phyloP scores from a whole-genome alignment of 2,329 filamentous ascomycete genomes.

The Pyrenophora graminea region DNA sequence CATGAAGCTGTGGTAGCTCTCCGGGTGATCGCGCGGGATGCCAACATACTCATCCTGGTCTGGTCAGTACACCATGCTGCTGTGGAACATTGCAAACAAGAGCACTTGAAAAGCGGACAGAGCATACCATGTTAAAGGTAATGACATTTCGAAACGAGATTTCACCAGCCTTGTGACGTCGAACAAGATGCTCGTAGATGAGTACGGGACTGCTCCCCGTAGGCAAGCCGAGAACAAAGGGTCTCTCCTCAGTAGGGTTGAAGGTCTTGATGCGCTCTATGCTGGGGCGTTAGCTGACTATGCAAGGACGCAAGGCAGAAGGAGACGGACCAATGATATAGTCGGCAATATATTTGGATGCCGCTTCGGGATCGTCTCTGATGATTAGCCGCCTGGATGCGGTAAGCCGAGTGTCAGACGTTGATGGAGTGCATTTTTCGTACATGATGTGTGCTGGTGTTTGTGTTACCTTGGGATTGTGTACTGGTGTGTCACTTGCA shows the following conservation, averaged over 20 bases:
- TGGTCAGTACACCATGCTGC: constrained; percentile 29
- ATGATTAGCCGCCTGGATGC: constrained; percentile 78
- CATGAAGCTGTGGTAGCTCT: constrained; percentile 92
- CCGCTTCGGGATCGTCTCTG: constrained; percentile 69
- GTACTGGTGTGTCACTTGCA: constrained; percentile 8
- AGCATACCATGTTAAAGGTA: constrained; percentile 83
- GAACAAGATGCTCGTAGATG: constrained; percentile 77
- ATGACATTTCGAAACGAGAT: constrained; percentile 87
- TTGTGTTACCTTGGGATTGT: neutral
- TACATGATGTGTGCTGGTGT: constrained; percentile 35
- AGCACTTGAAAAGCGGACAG: constrained; percentile 11
- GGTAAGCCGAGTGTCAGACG: constrained; percentile 32
- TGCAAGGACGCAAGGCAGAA: constrained; percentile 24
- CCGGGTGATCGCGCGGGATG: constrained; percentile 78
- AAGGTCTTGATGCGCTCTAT: constrained; percentile 77
- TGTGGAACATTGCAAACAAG: constrained; percentile 26
- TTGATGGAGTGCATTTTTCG: constrained; percentile 28
- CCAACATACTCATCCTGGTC: constrained; percentile 81
- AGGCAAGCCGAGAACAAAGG: constrained; percentile 81
- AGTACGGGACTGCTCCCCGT: constrained; percentile 80
- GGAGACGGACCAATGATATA: constrained; percentile 69
- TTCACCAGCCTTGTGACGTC: constrained; percentile 70
- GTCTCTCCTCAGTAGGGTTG: constrained; percentile 70
- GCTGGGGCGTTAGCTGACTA: constrained; percentile 30
- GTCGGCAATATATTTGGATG: constrained; percentile 77